Percentiles rank a stretch among this genome's conserved stretches.
phyloP scores from a whole-genome alignment of 352 stramenopile genomes.

The Pythium coloratum region DNA sequence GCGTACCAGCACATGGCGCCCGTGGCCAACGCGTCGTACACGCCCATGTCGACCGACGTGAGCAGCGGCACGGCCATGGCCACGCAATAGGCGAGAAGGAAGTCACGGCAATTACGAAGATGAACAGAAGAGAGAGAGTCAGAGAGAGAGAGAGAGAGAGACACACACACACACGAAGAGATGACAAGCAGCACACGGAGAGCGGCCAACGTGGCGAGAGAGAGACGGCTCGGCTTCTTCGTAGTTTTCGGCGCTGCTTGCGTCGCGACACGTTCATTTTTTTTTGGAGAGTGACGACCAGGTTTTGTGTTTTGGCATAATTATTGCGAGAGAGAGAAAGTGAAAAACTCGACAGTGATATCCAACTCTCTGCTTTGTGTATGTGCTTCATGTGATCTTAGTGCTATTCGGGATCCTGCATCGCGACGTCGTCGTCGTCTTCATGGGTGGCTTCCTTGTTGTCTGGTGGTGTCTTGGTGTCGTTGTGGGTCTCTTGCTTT shows the following conservation, averaged over 20 bases:
- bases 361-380: background rate
- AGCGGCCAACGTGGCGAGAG: background rate
- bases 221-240: background rate
- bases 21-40: slow-evolving; percentile 57
- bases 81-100: slow-evolving; percentile 11
- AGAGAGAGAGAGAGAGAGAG: background rate
- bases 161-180: background rate
- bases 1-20: slow-evolving; percentile 82
- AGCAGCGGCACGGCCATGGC: slow-evolving; percentile 78
- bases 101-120: background rate
- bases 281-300: background rate
- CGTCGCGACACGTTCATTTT: background rate
- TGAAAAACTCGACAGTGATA: slow-evolving; percentile 9
- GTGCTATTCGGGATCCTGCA: background rate
- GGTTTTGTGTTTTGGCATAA: slow-evolving; percentile 13
- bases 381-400: background rate
- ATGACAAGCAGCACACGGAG: background rate
- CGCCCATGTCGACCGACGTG: slow-evolving; percentile 64
- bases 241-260: slow-evolving; percentile 3
- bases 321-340: slow-evolving; percentile 12
- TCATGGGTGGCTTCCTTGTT: background rate
- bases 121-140: background rate
- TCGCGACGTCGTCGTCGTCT: background rate
- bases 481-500: background rate
- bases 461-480: background rate